Base-by-base conservation (phyloP, 257 asterid species). In the Pogostemon cablin region DNA sequence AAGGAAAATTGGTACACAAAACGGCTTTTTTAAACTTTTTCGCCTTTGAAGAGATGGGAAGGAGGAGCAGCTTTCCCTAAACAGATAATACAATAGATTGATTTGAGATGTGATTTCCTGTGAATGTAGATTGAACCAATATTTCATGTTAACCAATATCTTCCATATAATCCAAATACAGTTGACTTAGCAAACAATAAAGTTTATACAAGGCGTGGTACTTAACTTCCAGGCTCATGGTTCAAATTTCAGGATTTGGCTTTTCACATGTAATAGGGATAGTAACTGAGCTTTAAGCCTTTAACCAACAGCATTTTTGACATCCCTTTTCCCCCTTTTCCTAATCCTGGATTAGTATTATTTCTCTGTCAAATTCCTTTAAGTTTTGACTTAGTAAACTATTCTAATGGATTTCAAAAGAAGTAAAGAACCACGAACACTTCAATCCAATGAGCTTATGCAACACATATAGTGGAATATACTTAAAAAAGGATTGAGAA, bases 61-160 rank as follows among this genome's bases (percentile, higher is more conserved):
- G 38, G 37, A 6, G 60, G 60, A 49, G 48, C 17, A 49, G 11
- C 53, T 20, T 0, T 39, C 12, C 53, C 9, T 42, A 40, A 50
- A 48, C 11, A 34, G 8, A 10, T 35, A 7, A 61, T 15, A 41
- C 7, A 15, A 50, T 15, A 11, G 11, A 61, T n/a, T 44, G n/a
- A n/a, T 62, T 60, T 41, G 48, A 54, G 17, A 68, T 55, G 56
- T 25, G 54, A 68, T 55, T 40, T 6, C 55, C 73, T 6, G 34
- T 49, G 39, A 56, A 40, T 41, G 55, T 25, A 50, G 8, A 11
- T 12, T 56, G 54, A 68, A 42, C 11, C 9, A 25, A 5, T 39
- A 37, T 50, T 72, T 35, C 54, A 7, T 62, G 9, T 53, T 10
- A 48, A 32, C 20, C 9, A 72, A 17, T 3, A 20, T 49, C 6